Evolutionary conservation across 495 filamentous ascomycete species (phyloP), one percentile per base, ranked within the genome.

Genomic region (Haplographium delicatum): DNA sequence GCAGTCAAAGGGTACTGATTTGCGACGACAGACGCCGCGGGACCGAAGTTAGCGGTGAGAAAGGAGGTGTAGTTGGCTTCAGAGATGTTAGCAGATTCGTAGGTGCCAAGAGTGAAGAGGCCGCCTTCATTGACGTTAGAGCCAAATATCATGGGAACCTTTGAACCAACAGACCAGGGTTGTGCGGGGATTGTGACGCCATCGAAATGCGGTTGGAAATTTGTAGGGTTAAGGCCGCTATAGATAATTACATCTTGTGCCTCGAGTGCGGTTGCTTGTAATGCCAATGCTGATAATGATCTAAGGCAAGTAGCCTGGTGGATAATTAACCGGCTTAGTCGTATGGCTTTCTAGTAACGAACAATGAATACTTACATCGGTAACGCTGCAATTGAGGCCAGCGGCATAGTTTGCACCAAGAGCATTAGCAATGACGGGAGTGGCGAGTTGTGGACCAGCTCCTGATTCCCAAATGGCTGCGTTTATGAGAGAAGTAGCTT

Each of bases 71-170:
- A 39, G 15, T 61, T 54, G 5, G 19, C 30, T 26, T 26, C 2
- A 4, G 26, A 22, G 10, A 37, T 4, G 20, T 19, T 8, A 9
- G 37, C 27, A 9, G 28, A 20, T 7, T 25, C 37, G 47, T 60
- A 67, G 23, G 34, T 16, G 18, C 46, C 50, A n/a, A 59, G 49
- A 19, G 54, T 56, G 28, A 60, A 53, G 19, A 62, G 34, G 1
- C 56, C 42, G 22, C 64, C 65, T 40, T 70, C 67, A 7, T 59
- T 47, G 23, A 55, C 28, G 26, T 60, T 68, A 20, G 49, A 63
- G 38, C 66, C 66, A 37, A 67, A 54, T 50, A 71, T 62, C n/a
- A 60, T 48, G 19, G 69, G 69, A 20, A 72, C 64, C 38, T 63
- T 56, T 20, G 59, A 20, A 6, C 68, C 69, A 23, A 55, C 51